Conservation (phyloP, 352 stramenopile genomes). For the Peronosclerospora sorghi region DNA sequence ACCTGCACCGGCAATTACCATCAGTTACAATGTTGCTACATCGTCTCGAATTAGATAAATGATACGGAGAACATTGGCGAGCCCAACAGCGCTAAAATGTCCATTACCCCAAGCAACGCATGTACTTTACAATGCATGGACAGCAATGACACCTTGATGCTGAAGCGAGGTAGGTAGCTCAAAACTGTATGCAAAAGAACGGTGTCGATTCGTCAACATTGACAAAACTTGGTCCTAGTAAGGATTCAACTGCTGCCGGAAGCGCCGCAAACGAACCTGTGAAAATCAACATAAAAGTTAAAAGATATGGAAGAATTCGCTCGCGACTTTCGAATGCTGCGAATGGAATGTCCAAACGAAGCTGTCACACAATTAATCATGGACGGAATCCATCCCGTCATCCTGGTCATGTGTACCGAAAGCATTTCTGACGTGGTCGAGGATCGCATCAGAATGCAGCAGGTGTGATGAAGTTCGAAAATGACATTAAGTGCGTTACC, state of each 20-base stretch:
- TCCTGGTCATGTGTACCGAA: constrained; percentile 50
- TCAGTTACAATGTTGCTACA: background rate
- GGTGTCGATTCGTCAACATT: constrained; percentile 34
- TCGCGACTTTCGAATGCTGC: constrained; percentile 92
- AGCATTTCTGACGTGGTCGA: constrained; percentile 57
- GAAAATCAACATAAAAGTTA: too few species aligned
- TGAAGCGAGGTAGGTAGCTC: constrained; percentile 52
- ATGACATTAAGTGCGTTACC: constrained; percentile 54
- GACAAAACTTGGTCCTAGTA: constrained; percentile 4
- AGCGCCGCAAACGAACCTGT: background rate
- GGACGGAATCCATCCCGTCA: constrained; percentile 76
- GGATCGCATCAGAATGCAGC: constrained; percentile 25
- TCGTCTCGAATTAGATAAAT: constrained; percentile 6
- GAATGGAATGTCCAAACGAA: constrained; percentile 82
- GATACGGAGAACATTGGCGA: too few species aligned
- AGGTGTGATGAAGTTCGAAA: constrained; percentile 29
- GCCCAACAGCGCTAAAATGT: constrained; percentile 4
- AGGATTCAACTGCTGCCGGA: background rate
- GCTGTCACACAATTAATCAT: constrained; percentile 86
- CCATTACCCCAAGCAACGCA: constrained; percentile 2
- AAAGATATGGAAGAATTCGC: constrained; percentile 62
- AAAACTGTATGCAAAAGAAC: constrained; percentile 68
- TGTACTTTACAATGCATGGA: constrained; percentile 1
- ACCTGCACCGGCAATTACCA: constrained; percentile 1
- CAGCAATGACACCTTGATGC: constrained; percentile 54